Evolutionary conservation across 2,329 filamentous ascomycete species (phyloP).

Genomic region (Raffaelea albimanens): DNA sequence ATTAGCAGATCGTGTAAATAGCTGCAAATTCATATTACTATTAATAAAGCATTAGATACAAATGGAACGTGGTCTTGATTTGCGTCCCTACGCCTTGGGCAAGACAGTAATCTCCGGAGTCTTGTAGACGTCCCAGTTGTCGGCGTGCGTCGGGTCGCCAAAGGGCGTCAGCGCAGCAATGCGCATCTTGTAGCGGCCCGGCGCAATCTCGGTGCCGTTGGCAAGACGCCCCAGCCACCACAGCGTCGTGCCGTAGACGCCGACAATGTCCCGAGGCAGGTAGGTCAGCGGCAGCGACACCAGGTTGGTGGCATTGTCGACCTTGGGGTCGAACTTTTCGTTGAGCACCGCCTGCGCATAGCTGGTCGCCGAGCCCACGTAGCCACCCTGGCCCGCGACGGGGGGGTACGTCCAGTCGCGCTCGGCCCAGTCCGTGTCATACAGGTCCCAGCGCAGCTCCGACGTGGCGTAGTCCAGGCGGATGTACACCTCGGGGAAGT

Average conservation of each 20-base stretch:
- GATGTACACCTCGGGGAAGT: neutral
- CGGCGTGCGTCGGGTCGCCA: constrained; percentile 3
- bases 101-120: constrained; percentile 1
- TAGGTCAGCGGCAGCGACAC: constrained; percentile 12
- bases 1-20: too few relatives aligned
- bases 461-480: constrained; percentile 4
- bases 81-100: too few relatives aligned
- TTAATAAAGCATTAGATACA: too few relatives aligned
- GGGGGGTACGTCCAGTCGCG: constrained; percentile 17
- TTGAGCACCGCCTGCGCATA: neutral
- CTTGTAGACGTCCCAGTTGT: constrained; percentile 7
- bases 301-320: constrained; percentile 6
- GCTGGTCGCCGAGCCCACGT: constrained; percentile 14
- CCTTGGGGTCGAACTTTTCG: neutral
- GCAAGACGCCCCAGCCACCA: constrained; percentile 13
- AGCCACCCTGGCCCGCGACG: constrained; percentile 13
- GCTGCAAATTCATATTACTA: too few relatives aligned
- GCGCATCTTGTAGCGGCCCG: constrained; percentile 22
- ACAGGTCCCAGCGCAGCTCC: constrained; percentile 20
- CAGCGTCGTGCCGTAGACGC: constrained; percentile 9
- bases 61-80: too few relatives aligned
- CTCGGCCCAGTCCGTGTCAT: constrained; percentile 14
- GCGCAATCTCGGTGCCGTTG: constrained; percentile 21
- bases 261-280: constrained; percentile 12
- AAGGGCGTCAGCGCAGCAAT: constrained; percentile 4